Evolutionary conservation across 192 early-diverging fungal species (phyloP).

Genomic region (Phycomyces blakesleeanus): DNA sequence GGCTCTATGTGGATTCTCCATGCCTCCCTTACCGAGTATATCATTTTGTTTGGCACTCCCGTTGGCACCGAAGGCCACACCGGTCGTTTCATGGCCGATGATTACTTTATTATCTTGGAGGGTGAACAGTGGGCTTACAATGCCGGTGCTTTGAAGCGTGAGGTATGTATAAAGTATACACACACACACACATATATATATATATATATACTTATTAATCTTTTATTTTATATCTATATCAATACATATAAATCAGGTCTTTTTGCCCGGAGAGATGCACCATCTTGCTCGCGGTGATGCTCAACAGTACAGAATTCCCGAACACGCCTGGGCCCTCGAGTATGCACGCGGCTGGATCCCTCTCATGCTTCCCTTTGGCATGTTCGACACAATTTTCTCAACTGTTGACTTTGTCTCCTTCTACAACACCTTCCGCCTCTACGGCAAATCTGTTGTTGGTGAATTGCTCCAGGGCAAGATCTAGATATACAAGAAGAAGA

Average conservation of each 20-base stretch:
- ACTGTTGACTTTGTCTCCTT: slow-evolving; percentile 38
- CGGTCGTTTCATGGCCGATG: slow-evolving; percentile 41
- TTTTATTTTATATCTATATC: too few species aligned
- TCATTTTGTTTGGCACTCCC: slow-evolving; percentile 45
- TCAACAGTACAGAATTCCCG: slow-evolving; percentile 48
- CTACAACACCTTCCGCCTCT: slow-evolving; percentile 35
- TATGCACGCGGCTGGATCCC: slow-evolving; percentile 45
- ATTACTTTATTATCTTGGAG: slow-evolving; percentile 45
- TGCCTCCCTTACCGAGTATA: slow-evolving; percentile 44
- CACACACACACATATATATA: too few species aligned
- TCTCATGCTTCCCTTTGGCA: slow-evolving; percentile 43
- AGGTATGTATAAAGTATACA: slow-evolving; percentile 30
- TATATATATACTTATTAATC: too few species aligned
- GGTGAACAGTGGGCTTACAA: slow-evolving; percentile 45
- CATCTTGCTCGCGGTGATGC: slow-evolving; percentile 35
- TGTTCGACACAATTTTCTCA: slow-evolving; percentile 36
- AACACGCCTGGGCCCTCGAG: slow-evolving; percentile 41
- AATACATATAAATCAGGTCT: slow-evolving; percentile 24
- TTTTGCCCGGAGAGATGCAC: slow-evolving; percentile 37
- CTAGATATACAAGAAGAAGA: slow-evolving; percentile 11
- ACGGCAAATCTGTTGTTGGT: slow-evolving; percentile 26
- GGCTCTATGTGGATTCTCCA: slow-evolving; percentile 45
- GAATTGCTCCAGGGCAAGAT: slow-evolving; percentile 33
- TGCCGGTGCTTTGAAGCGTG: slow-evolving; percentile 33
- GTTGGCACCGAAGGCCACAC: slow-evolving; percentile 46